A percentile compares a stretch with the other conserved stretches of the same genome.
These are phyloP conservation scores for Quercus aquifolioides DNA, from an alignment of 306 rosid genomes.

Conservation along the genomic window DNA sequence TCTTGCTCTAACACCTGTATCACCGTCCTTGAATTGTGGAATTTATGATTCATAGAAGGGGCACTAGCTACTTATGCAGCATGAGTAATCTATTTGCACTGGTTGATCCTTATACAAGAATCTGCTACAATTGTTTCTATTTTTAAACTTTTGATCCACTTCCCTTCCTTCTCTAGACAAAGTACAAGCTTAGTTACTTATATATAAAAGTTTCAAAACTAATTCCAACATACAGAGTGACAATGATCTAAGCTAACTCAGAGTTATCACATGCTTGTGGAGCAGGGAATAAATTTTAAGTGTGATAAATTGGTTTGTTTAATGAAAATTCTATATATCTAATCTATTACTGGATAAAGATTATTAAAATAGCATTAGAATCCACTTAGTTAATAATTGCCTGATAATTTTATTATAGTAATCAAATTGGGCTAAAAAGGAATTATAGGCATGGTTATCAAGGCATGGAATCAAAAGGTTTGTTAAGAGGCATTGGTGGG, in stretches of 20 bases:
- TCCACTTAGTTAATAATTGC: neutral
- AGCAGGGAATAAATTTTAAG: neutral
- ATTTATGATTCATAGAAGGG: neutral
- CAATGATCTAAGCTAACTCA: neutral
- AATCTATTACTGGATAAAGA: no score
- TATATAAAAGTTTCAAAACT: neutral
- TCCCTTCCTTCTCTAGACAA: neutral
- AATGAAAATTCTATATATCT: no score
- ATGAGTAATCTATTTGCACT: neutral
- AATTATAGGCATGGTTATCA: neutral
- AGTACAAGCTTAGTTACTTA: neutral
- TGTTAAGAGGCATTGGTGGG: neutral
- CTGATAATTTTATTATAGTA: neutral
- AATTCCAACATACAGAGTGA: neutral
- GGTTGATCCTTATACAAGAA: neutral
- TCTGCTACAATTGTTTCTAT: neutral
- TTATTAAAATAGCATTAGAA: neutral
- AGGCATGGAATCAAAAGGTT: neutral
- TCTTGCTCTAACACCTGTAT: neutral
- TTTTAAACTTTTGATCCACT: no score
- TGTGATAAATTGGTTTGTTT: neutral
- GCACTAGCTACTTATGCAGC: neutral
- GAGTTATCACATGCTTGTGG: neutral
- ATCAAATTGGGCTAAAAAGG: neutral
- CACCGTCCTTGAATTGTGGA: neutral